Conservation (phyloP, 345 rosid genomes). For the Populus euphratica region DNA sequence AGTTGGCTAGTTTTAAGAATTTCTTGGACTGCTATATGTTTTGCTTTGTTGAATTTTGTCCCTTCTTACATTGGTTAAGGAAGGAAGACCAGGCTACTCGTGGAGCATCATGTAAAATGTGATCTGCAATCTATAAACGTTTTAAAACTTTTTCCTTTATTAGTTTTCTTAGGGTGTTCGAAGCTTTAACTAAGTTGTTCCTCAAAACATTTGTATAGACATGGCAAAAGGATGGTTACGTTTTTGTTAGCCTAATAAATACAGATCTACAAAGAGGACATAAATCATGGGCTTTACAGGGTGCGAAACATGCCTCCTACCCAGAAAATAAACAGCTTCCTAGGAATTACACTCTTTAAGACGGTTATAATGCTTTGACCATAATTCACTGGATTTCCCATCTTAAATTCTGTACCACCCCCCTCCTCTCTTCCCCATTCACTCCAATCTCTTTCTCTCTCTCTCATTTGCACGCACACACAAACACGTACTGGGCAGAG, state of each 20-base stretch:
- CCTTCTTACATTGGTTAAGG: neutral
- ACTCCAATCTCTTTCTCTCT: conserved; percentile 1
- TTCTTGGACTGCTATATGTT: too few relatives aligned
- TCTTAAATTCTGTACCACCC: conserved; percentile 27
- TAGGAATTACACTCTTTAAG: conserved; percentile 14
- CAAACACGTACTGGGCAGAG: neutral
- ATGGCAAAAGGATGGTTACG: conserved; percentile 3
- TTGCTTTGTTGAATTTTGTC: neutral
- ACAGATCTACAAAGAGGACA: conserved; percentile 2
- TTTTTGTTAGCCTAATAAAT: conserved; percentile 20
- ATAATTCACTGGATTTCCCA: conserved; percentile 5
- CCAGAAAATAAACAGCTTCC: conserved; percentile 21
- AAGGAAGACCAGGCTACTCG: neutral
- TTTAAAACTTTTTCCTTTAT: neutral
- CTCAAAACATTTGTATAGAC: neutral
- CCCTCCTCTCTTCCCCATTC: conserved; percentile 18
- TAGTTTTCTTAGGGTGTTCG: neutral
- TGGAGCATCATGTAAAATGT: neutral
- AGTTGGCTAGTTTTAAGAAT: too few relatives aligned
- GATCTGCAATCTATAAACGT: neutral
- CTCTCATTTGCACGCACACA: neutral
- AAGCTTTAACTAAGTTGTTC: conserved; percentile 11
- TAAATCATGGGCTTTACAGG: neutral
- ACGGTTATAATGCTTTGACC: conserved; percentile 24
- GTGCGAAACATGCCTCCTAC: conserved; percentile 30